Evolutionary conservation across 768 basidiomycete species (phyloP), one percentile per base, ranked within the genome.

Genomic region (Leucogyrophana mollusca): DNA sequence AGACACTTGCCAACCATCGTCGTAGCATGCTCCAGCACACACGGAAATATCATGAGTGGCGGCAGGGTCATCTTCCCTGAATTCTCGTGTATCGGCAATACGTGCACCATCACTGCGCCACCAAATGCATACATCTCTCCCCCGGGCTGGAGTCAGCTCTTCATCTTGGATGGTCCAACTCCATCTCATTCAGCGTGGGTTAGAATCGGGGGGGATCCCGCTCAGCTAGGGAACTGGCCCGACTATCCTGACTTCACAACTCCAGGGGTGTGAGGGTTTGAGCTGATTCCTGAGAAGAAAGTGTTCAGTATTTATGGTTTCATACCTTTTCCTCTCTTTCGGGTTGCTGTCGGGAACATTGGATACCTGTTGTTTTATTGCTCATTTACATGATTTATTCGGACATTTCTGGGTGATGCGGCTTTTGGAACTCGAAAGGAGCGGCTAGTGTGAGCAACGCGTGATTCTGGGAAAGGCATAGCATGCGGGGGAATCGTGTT

Each of bases 131-230:
- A 69, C 51, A 69, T 90, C 9, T 79, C 78, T 14, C 87, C 89
- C 13, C 89, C 88, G 0, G 85, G 81, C 4, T 90, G 88, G 83
- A 79, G 83, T 46, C 83, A 86, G 59, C 57, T 91, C 9, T 91
- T 85, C 59, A 71, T 91, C 37, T 69, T 91, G 22, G 87, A 90
- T 43, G 87, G 87, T 1, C 82, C 86, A 22, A 88, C 87, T 3
- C 89, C 90, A 3, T 88, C 85, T 20, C 77, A 81, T 52, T 85
- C 87, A 14, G 64, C 72, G 9, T 88, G 85, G 81, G 78, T 92
- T 10, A 79, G 87, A 21, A 85, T 91, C 41, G 89, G 89, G 16
- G 86, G 85, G 1, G 90, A 91, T 58, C 88, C 87, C 0, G 74
- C 72, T 0, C 18, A 69, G 43, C 61, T 91, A 9, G 88, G 88